These are phyloP conservation scores for Trifolium fragiferum DNA, from an alignment of 306 rosid species.

Conservation along the genomic window DNA sequence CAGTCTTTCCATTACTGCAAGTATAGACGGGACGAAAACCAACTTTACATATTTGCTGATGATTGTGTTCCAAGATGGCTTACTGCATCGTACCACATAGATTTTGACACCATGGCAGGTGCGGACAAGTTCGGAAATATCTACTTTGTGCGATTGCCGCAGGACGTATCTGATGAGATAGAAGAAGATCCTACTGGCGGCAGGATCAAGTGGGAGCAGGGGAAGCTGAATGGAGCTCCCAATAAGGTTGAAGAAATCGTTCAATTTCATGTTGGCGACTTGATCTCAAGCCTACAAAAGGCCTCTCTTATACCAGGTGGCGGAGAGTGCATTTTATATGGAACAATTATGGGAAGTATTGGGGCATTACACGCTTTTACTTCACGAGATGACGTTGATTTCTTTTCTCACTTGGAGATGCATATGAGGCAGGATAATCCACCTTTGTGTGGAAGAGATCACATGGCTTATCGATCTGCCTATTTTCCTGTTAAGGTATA, in stretches of 20 bases:
- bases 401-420: conserved; percentile 99
- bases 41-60: conserved; percentile 91
- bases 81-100: conserved; percentile 90
- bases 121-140: conserved; percentile 96
- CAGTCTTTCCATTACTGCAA: conserved; percentile 99
- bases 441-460: conserved; percentile 97
- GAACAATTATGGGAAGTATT: conserved; percentile 95
- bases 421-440: conserved; percentile 97
- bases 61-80: conserved; percentile 98
- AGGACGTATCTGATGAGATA: conserved; percentile 94
- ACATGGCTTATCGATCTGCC: conserved; percentile 96
- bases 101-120: conserved; percentile 99
- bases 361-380: conserved; percentile 96
- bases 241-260: conserved; percentile 97
- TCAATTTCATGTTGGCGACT: conserved; percentile 89
- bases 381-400: conserved; percentile 94
- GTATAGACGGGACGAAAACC: conserved; percentile 95
- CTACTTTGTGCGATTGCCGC: conserved; percentile 85
- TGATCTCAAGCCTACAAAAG: conserved; percentile 84
- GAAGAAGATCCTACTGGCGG: conserved; percentile 99
- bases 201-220: conserved; percentile 97
- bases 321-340: conserved; percentile 87
- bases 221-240: conserved; percentile 94
- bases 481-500: conserved; percentile 94
- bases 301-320: conserved; percentile 98